Percentiles rank a stretch among this genome's conserved stretches.
These are phyloP conservation scores for Aplosporella prunicola DNA, from an alignment of 2,329 filamentous ascomycete genomes.

Conservation along the genomic window DNA sequence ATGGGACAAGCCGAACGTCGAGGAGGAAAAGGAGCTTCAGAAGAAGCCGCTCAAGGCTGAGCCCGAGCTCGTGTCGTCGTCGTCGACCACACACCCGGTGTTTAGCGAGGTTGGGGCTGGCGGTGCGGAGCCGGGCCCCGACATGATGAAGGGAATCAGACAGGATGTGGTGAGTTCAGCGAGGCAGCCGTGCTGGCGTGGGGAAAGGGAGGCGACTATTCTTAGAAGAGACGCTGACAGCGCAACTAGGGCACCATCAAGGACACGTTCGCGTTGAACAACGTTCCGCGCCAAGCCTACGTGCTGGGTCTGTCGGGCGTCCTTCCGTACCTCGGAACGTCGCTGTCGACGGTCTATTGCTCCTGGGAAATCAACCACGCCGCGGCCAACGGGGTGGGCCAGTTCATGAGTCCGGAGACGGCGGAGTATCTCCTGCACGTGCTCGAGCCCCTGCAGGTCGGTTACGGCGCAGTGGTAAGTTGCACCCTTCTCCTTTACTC, in stretches of 20 bases:
- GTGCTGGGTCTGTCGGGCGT: slow-evolving; percentile 43
- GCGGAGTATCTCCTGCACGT: slow-evolving; percentile 63
- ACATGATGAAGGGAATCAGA: slow-evolving; percentile 39
- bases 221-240: background rate
- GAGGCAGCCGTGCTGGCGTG: background rate
- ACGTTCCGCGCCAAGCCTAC: slow-evolving; percentile 40
- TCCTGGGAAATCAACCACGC: slow-evolving; percentile 73
- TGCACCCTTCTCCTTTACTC: background rate
- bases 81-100: slow-evolving; percentile 41
- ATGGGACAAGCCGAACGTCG: slow-evolving; percentile 42
- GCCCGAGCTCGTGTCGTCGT: slow-evolving; percentile 51
- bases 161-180: slow-evolving; percentile 22
- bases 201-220: too few species aligned
- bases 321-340: slow-evolving; percentile 66
- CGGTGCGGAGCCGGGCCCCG: slow-evolving; percentile 25
- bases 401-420: slow-evolving; percentile 59
- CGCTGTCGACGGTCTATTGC: slow-evolving; percentile 70
- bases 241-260: slow-evolving; percentile 34
- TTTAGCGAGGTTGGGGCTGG: slow-evolving; percentile 29
- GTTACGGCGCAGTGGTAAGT: slow-evolving; percentile 75
- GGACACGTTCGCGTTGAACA: slow-evolving; percentile 39
- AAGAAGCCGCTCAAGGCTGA: slow-evolving; percentile 48
- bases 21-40: slow-evolving; percentile 47
- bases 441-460: slow-evolving; percentile 79
- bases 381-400: slow-evolving; percentile 45